Evolutionary conservation across 306 rosid species (phyloP), one percentile per base, ranked within the genome.

Genomic region (Citrullus mucosospermus): DNA sequence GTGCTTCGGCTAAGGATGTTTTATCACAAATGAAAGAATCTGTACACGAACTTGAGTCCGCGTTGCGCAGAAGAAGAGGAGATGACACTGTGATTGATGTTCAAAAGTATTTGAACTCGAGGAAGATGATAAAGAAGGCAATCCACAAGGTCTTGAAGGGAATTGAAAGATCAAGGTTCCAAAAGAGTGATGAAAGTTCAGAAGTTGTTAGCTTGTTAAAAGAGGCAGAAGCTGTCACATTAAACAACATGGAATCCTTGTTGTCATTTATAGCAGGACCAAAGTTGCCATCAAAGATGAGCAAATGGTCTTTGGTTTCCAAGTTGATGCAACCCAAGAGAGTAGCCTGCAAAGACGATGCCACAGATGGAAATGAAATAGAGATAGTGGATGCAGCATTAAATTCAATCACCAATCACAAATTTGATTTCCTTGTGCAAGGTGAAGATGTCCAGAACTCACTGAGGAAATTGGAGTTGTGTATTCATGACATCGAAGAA

Each of bases 111-210:
- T 57, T 56, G 18, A 66, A 30, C 11, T 65, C 80, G 0, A 41
- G 84, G 80, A 80, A 85, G 36, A 57, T 54, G 54, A 56, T 80
- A 6, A 76, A 80, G 57, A 77, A 82, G 77, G 34, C 81, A 54
- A 56, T 76, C 34, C 65, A 60, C 41, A 82, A 76, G 60, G 81
- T 83, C 59, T 70, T 76, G n/a, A 82, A 80, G 44, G 70, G 43
- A 28, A 71, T 43, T 56, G 76, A 75, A 72, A 84, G 38, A 2
- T 18, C 53, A 38, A 17, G 63, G 6, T 18, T 36, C n/a, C 46
- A 82, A 11, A 78, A 71, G 39, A 54, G 39, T 43, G 10, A 85
- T 6, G 77, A 68, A 43, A 79, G 48, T 12, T 18, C 74, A 39
- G 83, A 48, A 3, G 60, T 70, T 11, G 67, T 74, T 9, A 41